Evolutionary conservation across 371 early-diverging fungal genomes (phyloP).

Genomic region (Circinella umbellata): DNA sequence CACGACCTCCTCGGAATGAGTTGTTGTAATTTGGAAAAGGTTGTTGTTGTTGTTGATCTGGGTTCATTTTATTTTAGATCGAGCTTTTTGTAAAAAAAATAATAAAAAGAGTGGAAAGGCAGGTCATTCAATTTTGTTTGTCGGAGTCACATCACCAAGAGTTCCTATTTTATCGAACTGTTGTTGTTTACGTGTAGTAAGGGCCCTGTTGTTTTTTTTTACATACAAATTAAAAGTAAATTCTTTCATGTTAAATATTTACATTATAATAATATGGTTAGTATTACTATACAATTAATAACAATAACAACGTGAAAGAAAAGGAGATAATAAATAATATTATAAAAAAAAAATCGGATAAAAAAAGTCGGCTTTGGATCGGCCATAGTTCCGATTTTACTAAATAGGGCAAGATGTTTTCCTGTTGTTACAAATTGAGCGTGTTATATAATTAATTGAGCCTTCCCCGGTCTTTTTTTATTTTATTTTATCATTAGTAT

Average conservation of each 20-base stretch:
- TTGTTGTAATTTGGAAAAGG: neutral
- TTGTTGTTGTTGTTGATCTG: constrained; percentile 1
- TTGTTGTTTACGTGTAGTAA: too few relatives aligned
- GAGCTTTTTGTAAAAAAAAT: neutral
- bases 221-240: too few relatives aligned
- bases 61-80: neutral
- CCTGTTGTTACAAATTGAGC: neutral
- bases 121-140: too few relatives aligned
- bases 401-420: constrained; percentile 5
- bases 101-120: too few relatives aligned
- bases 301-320: neutral
- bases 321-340: neutral
- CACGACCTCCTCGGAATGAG: neutral
- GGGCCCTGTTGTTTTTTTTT: too few relatives aligned
- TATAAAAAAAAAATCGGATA: neutral
- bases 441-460: neutral
- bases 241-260: too few relatives aligned
- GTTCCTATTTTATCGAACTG: too few relatives aligned
- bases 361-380: neutral
- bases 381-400: neutral
- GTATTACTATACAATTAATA: too few relatives aligned
- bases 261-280: too few relatives aligned
- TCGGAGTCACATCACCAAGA: too few relatives aligned
- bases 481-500: neutral
- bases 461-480: neutral